Conservation (phyloP, 192 early-diverging fungal species). For the Diversispora eburnea region DNA sequence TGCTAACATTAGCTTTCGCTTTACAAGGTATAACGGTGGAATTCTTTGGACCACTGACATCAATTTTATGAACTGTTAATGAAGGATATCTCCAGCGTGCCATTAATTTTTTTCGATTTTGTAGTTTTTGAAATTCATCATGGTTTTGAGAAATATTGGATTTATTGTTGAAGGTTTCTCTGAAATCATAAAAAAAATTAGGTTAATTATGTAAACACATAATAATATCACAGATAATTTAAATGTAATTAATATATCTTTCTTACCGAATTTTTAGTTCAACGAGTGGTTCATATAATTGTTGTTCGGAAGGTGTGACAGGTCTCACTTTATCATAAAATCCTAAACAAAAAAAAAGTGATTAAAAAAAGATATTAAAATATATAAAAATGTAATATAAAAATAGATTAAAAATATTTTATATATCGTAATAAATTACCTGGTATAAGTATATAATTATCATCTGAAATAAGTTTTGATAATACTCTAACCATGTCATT, state of each 20-base stretch:
- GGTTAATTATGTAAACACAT: conserved; percentile 29
- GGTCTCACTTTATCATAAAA: conserved; percentile 65
- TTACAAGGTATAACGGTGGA: conserved; percentile 66
- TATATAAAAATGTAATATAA: neutral
- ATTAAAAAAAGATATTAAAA: neutral
- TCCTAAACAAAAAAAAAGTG: conserved; percentile 29
- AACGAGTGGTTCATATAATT: conserved; percentile 56
- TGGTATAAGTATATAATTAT: conserved; percentile 59
- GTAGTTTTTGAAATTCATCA: too few relatives aligned
- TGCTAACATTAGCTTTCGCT: conserved; percentile 65
- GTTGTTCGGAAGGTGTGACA: conserved; percentile 51
- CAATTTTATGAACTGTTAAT: conserved; percentile 71
- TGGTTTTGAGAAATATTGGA: conserved; percentile 37
- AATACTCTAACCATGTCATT: conserved; percentile 65
- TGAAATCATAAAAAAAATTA: conserved; percentile 28
- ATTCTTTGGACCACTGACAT: conserved; percentile 68
- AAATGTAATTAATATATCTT: neutral
- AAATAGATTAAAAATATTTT: neutral
- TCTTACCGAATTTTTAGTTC: conserved; percentile 36
- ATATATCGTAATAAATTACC: conserved; percentile 41
- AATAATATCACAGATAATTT: neutral
- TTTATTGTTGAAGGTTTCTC: conserved; percentile 35
- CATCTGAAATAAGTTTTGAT: conserved; percentile 49
- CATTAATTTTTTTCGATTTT: conserved; percentile 50
- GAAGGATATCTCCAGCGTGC: conserved; percentile 71